phyloP scores from a whole-genome alignment of 2,329 filamentous ascomycete species.

The Hypoxylon sp. region DNA sequence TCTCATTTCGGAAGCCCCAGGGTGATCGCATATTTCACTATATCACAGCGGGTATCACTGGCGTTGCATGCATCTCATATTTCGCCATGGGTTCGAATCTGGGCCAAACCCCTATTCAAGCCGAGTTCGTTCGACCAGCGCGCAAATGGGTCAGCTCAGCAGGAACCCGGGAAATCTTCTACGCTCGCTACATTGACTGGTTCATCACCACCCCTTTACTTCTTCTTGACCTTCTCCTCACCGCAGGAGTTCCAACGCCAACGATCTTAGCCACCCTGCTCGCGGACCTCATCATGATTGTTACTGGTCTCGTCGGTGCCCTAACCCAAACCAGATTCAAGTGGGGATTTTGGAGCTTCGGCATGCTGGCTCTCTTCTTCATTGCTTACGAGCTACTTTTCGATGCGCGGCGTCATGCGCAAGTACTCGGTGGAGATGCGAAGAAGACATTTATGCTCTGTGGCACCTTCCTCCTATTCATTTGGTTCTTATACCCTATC shows the following conservation, averaged over 20 bases:
- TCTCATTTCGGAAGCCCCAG: conserved; percentile 62
- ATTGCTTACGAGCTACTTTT: conserved; percentile 66
- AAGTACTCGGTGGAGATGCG: conserved; percentile 61
- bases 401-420: conserved; percentile 65
- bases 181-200: conserved; percentile 73
- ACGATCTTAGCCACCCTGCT: conserved; percentile 70
- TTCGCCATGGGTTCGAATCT: conserved; percentile 74
- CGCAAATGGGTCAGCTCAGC: conserved; percentile 55
- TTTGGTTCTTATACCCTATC: conserved; percentile 73
- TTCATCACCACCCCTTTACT: conserved; percentile 70
- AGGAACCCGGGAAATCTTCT: conserved; percentile 69
- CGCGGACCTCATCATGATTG: conserved; percentile 71
- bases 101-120: conserved; percentile 68
- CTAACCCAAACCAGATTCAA: conserved; percentile 70
- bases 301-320: conserved; percentile 72
- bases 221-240: conserved; percentile 68
- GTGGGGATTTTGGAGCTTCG: conserved; percentile 72
- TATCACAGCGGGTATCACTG: conserved; percentile 66
- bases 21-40: conserved; percentile 69
- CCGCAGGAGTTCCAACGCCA: conserved; percentile 70
- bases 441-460: conserved; percentile 62
- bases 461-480: conserved; percentile 64
- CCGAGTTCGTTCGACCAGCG: conserved; percentile 61
- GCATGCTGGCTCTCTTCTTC: conserved; percentile 62
- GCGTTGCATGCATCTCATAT: conserved; percentile 69